Base-by-base conservation (phyloP, 2,329 filamentous ascomycete species). In the Colletotrichum sublineola region DNA sequence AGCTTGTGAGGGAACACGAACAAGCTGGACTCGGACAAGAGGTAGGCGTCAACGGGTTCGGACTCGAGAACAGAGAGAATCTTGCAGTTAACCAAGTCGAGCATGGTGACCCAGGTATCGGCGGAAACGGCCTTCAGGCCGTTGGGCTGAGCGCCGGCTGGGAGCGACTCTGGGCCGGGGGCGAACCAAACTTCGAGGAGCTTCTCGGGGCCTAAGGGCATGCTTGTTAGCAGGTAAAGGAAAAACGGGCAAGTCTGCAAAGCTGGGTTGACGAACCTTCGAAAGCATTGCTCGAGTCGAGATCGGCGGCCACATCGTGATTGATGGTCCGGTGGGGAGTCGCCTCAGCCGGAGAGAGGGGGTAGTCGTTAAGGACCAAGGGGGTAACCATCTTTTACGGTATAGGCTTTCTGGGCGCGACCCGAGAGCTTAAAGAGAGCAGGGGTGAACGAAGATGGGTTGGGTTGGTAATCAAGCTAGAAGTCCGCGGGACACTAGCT, bases 1-100 rank as follows among this genome's bases (percentile, higher is more conserved):
- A 99, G 89, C 88, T 99, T 99, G 89, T 99, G 96, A n/a, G 95
- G 95, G 83, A 97, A 99, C 77, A 99, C 94, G 81, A 99, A 99
- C 95, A 99, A 97, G 93, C 96, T 98, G 52, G 96, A 98, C 85
- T 99, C 96, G 75, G 96, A 99, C 68, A 99, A 88, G 8, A 99
- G 90, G 81, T 99, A 99, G 75, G 96, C 96, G 80, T 99, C 96
- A 77, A 98, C 93, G 80, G 96, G 92, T 75, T 97, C 95, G 33
- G 96, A 97, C 80, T 96, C 92, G 75, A 99, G 90, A 74, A 97
- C 93, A 5, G 96, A 99, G 68, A 99, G 88, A 67, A 99, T 95
- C 86, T 99, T 96, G 91, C 96, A 99, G 82, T 98, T 97, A 84
- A 99, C 96, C 80, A 98, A 89, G 81, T 99, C 96, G 72, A 99